Percentiles rank a stretch among this genome's conserved stretches.
Evolutionary conservation across 176 grass and related monocot species (phyloP).

Genomic region (Bonia amplexicaulis): DNA sequence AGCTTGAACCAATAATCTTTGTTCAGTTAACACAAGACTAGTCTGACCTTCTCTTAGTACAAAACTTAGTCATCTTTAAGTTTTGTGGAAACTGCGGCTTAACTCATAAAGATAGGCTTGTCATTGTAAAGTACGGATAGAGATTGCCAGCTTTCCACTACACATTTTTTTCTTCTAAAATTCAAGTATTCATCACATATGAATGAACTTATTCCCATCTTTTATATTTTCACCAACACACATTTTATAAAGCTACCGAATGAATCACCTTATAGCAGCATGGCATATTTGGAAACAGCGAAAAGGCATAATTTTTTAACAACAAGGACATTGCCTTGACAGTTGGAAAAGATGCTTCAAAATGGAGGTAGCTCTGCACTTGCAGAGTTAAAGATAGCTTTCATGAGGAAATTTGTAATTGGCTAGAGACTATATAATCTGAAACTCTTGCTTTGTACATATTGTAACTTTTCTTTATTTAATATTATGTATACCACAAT

Average conservation of each 20-base stretch:
- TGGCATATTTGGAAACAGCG: background rate
- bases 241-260: background rate
- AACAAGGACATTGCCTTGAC: no score
- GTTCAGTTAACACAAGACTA: background rate
- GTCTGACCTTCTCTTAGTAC: background rate
- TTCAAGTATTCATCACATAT: background rate
- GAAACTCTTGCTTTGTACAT: no score
- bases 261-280: background rate
- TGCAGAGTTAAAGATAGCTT: no score
- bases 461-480: no score
- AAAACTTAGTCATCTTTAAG: background rate
- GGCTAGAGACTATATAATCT: no score
- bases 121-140: background rate
- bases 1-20: background rate
- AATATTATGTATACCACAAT: no score
- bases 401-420: no score
- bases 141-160: background rate
- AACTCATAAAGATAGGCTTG: background rate
- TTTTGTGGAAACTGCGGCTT: background rate
- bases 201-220: background rate
- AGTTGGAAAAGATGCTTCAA: no score
- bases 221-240: background rate
- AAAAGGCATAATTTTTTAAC: no score
- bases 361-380: no score
- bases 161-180: background rate